Percentiles rank a stretch among this genome's conserved stretches.
Conservation (phyloP, 2,329 filamentous ascomycete genomes). For the Fusarium sp. region DNA sequence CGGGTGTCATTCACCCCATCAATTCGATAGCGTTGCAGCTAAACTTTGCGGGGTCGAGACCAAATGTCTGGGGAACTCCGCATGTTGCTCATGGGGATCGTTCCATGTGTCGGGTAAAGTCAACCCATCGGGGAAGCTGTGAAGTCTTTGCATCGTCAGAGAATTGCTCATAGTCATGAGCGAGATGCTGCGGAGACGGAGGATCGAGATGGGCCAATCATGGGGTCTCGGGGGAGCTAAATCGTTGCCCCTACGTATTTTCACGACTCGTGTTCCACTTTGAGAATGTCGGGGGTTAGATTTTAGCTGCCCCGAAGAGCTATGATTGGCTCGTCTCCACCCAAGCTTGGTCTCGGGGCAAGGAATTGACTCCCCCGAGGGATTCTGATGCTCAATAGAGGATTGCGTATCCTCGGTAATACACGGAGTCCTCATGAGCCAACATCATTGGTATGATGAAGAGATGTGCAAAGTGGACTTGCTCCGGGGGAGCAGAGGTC, state of each 20-base stretch:
- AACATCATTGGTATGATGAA: slow-evolving; percentile 5
- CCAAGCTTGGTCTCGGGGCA: background rate
- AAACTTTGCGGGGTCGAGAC: slow-evolving; percentile 2
- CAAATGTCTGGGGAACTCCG: slow-evolving; percentile 2
- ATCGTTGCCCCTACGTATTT: background rate
- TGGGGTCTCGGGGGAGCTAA: slow-evolving; percentile 38
- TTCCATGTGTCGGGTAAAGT: background rate
- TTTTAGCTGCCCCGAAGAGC: background rate
- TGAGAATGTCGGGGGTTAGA: background rate
- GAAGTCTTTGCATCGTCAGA: background rate
- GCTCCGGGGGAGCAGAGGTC: rapidly evolving
- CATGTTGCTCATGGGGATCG: background rate
- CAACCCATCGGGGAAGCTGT: background rate
- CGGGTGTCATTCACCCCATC: background rate
- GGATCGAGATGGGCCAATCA: slow-evolving; percentile 6
- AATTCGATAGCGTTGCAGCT: slow-evolving; percentile 2
- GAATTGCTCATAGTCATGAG: background rate
- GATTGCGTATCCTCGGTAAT: background rate
- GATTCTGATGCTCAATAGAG: background rate
- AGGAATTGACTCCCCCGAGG: background rate
- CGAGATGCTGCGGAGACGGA: background rate
- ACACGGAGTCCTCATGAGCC: background rate
- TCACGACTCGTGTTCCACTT: background rate
- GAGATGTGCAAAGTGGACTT: background rate
- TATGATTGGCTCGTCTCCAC: background rate